phyloP scores from a whole-genome alignment of 371 early-diverging fungal species.

The Mucor ambiguus region DNA sequence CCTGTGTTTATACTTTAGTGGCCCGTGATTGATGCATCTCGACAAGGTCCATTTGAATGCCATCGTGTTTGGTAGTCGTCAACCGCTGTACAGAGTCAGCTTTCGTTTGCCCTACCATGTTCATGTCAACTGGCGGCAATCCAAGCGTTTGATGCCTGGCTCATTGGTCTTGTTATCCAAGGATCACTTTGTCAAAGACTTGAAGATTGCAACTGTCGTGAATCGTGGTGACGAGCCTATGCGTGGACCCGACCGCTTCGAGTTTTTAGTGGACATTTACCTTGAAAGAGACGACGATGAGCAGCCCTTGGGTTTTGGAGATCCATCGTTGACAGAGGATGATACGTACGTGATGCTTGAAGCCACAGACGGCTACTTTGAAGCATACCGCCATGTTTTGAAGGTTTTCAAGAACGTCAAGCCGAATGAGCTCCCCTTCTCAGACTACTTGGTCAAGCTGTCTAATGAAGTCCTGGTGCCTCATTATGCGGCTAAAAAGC shows the following conservation, averaged over 20 bases:
- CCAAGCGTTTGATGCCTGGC: constrained; percentile 63
- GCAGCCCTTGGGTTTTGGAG: constrained; percentile 47
- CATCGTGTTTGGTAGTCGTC: constrained; percentile 52
- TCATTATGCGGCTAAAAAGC: constrained; percentile 41
- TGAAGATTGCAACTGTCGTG: constrained; percentile 62
- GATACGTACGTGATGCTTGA: constrained; percentile 52
- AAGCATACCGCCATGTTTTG: constrained; percentile 55
- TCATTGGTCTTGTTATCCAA: constrained; percentile 56
- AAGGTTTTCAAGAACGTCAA: constrained; percentile 21
- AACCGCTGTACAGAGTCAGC: constrained; percentile 55
- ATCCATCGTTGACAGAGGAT: constrained; percentile 32
- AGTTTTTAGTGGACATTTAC: constrained; percentile 56
- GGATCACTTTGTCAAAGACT: constrained; percentile 53
- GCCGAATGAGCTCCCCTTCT: constrained; percentile 18
- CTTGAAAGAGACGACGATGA: constrained; percentile 48
- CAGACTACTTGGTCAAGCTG: constrained; percentile 21
- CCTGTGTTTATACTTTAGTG: neutral
- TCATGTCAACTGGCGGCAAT: constrained; percentile 51
- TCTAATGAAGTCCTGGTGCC: constrained; percentile 27
- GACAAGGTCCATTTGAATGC: constrained; percentile 56
- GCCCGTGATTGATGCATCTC: neutral
- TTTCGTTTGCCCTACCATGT: constrained; percentile 55
- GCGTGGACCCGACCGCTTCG: constrained; percentile 43
- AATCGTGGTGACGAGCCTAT: constrained; percentile 56
- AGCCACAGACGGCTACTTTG: constrained; percentile 54